Evolutionary conservation across 805 yeast genomes (phyloP), one percentile per base, ranked within the genome.

Genomic region (Metschnikowia rubicola): DNA sequence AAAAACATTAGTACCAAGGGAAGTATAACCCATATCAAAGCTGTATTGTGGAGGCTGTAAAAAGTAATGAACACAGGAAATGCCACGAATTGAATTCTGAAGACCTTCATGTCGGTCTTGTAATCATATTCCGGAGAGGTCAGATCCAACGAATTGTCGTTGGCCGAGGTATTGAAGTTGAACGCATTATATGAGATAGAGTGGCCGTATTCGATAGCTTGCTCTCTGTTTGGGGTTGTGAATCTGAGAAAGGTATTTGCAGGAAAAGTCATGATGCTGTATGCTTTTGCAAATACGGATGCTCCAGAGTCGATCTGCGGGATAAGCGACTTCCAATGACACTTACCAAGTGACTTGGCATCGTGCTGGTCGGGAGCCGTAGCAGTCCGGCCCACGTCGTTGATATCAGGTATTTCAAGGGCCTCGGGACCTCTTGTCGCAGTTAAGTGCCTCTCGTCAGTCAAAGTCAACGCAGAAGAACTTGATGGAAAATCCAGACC

Each of bases 161-260:
- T 12, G 19, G 31, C 47, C 5, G 50, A 8, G 6, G 43, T 15
- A 7, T 30, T 46, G 41, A 55, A 51, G 26, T 48, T 52, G 45
- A 53, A 53, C 10, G 56, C 51, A 35, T 53, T 49, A 35, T 44
- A 46, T 15, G 35, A 40, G 4, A 43, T 11, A 10, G 40, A 40
- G 7, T 39, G 49, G 12, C 41, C 49, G 37, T 47, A 45, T 26
- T 48, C 50, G 8, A 48, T 48, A 2, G 57, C 54, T 30, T 50
- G 46, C 32, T 53, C 56, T n/a, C 59, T 35, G 30, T 49, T 51
- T 2, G 59, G 59, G 13, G 52, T 51, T 10, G 59, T 53, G 39
- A 55, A 38, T 29, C 43, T 44, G n/a, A 55, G 41, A 35, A 47
- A 29, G 21, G 41, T 29, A 30, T 45, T 55, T 11, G 51, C 46